Evolutionary conservation across 805 yeast species (phyloP), one percentile per base, ranked within the genome.

Genomic region (Ogataea pilisensis): DNA sequence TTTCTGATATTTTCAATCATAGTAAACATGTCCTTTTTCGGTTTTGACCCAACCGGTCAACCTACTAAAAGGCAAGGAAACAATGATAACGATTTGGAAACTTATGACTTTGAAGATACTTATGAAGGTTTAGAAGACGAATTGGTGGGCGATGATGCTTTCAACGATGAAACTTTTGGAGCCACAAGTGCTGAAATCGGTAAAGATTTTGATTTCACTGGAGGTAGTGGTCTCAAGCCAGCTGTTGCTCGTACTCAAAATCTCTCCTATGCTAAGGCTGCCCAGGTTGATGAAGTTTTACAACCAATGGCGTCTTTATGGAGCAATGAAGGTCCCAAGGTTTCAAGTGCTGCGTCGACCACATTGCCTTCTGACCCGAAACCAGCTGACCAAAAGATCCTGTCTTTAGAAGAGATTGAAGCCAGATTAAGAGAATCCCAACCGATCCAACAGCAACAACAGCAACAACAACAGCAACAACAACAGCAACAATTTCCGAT

Each of bases 371-470:
- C 53, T 34, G 30, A 49, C 24, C 9, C 45, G 19, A 12, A 43
- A 17, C 51, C 45, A 17, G 45, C 55, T 45, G 51, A 49, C 38
- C 69, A 69, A 50, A 74, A 73, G 51, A 72, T 82, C 18, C 63
- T 85, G 51, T 83, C 95, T 9, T 69, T 87, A 59, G 91, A 85
- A 58, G 95, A 89, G 53, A 76, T 89, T 49, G 96, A 89, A 64
- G 87, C 95, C 8, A 87, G 80, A 53, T 68, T 82, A 57, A 68
- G 80, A 44, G 70, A 74, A 5, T 68, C 72, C 41, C 73, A 66
- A 42, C 54, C 54, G 8, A 20, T 48, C 8, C 50, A 41, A 30
- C 37, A 65, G 38, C 63, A 45, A 40, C 57, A 41, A 20, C 60
- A 46, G 33, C 58, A 46, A 26, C 62, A 46, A 27, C 53, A 48